Evolutionary conservation across 192 early-diverging fungal species (phyloP).

Genomic region (Allomyces macrogynus): DNA sequence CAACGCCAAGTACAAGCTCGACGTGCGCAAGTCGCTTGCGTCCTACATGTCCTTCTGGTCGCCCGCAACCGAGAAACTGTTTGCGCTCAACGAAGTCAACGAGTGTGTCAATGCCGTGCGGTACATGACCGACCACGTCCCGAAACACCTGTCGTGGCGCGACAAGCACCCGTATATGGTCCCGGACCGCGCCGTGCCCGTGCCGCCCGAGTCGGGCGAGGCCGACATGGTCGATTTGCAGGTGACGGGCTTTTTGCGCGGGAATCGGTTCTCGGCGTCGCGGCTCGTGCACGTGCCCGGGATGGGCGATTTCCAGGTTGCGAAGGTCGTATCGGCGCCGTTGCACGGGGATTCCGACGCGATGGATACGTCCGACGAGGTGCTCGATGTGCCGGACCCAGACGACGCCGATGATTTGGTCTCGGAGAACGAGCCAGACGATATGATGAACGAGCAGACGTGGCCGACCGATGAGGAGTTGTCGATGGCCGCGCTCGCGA

Average conservation of each 20-base stretch:
- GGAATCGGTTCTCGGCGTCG: constrained; percentile 69
- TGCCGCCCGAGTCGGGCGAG: constrained; percentile 30
- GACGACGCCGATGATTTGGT: constrained; percentile 60
- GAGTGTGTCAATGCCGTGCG: constrained; percentile 51
- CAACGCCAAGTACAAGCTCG: constrained; percentile 36
- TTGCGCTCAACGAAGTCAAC: constrained; percentile 27
- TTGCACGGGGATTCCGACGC: constrained; percentile 8
- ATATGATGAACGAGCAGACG: constrained; percentile 85
- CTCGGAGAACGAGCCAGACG: constrained; percentile 68
- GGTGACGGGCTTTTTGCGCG: constrained; percentile 73
- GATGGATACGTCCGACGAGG: constrained; percentile 18
- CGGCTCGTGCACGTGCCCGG: constrained; percentile 77
- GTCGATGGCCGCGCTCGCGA: constrained; percentile 44
- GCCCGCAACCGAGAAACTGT: constrained; percentile 57
- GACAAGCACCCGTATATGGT: constrained; percentile 73
- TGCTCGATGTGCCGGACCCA: constrained; percentile 48
- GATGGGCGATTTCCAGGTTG: constrained; percentile 86
- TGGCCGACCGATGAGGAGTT: constrained; percentile 97
- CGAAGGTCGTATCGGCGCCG: constrained; percentile 20
- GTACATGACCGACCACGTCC: constrained; percentile 52
- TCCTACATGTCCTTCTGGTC: constrained; percentile 75
- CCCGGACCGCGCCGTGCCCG: constrained; percentile 46
- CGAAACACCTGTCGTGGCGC: constrained; percentile 65
- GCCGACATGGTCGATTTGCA: constrained; percentile 33
- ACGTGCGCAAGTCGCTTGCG: constrained; percentile 65